Conservation (phyloP, 345 rosid species). For the Trapa bicornis region DNA sequence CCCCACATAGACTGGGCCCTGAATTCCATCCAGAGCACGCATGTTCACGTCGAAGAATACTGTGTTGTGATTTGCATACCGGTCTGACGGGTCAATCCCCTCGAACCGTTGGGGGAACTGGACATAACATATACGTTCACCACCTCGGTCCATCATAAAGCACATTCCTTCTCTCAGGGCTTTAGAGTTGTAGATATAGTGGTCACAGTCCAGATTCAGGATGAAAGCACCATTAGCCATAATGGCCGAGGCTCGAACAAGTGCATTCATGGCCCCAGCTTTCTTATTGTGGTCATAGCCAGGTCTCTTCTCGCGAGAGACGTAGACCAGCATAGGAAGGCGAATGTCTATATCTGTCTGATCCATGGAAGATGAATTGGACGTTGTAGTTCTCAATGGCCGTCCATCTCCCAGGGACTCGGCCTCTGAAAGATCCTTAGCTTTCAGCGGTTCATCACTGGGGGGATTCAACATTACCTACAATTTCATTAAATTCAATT, state of each 20-base stretch:
- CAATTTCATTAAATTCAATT: constrained; percentile 2
- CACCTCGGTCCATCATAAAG: constrained; percentile 74
- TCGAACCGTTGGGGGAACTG: constrained; percentile 90
- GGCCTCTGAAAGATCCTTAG: constrained; percentile 11
- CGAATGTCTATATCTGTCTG: constrained; percentile 57
- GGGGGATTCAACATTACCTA: constrained; percentile 81
- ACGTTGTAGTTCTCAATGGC: neutral
- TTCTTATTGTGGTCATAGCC: constrained; percentile 89
- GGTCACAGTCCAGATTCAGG: constrained; percentile 79
- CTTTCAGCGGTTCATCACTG: constrained; percentile 26
- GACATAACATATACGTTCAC: constrained; percentile 49
- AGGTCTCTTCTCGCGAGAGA: constrained; percentile 73
- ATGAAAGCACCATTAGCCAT: constrained; percentile 89
- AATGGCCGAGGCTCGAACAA: constrained; percentile 70
- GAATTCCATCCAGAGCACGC: constrained; percentile 79
- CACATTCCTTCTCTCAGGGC: constrained; percentile 77
- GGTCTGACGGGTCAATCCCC: constrained; percentile 71
- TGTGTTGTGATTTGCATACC: constrained; percentile 73
- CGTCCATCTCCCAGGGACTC: neutral
- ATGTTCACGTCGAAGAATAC: constrained; percentile 79
- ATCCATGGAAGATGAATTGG: constrained; percentile 27
- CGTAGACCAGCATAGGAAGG: constrained; percentile 70
- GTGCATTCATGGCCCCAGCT: constrained; percentile 90
- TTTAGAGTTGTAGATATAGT: constrained; percentile 56
- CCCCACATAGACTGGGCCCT: constrained; percentile 85